These are phyloP conservation scores for Hordeum vulgare DNA, from an alignment of 176 grass and related monocot genomes.

Conservation along the genomic window DNA sequence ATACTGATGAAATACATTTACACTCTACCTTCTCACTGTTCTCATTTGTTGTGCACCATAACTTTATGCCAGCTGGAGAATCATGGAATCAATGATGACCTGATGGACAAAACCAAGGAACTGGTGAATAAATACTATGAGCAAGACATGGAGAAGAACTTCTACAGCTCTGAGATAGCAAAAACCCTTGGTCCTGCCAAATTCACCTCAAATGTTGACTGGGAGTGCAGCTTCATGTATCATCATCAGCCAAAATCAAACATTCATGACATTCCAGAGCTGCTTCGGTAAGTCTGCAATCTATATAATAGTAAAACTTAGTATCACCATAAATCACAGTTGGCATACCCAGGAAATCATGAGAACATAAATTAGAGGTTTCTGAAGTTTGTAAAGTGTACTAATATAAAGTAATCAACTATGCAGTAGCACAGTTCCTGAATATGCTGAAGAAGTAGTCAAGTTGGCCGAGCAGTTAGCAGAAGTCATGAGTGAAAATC, in stretches of 20 bases:
- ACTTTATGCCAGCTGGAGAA: slow-evolving; percentile 46
- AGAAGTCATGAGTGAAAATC: slow-evolving; percentile 57
- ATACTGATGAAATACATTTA: slow-evolving; percentile 3
- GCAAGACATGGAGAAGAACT: slow-evolving; percentile 38
- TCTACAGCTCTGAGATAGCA: slow-evolving; percentile 44
- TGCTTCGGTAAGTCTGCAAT: slow-evolving; percentile 33
- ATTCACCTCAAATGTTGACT: slow-evolving; percentile 43
- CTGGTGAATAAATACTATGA: slow-evolving; percentile 53
- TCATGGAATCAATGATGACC: slow-evolving; percentile 40
- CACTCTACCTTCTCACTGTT: slow-evolving; percentile 2
- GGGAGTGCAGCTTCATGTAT: slow-evolving; percentile 76
- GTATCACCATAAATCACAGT: not conserved
- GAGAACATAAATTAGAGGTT: not conserved
- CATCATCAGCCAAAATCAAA: slow-evolving; percentile 55
- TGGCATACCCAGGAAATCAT: not conserved
- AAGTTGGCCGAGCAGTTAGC: slow-evolving; percentile 47
- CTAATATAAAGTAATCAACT: slow-evolving; percentile 20
- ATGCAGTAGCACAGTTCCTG: slow-evolving; percentile 31
- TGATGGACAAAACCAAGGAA: slow-evolving; percentile 44
- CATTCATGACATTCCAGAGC: slow-evolving; percentile 42
- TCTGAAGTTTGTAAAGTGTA: not conserved
- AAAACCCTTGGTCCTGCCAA: slow-evolving; percentile 25
- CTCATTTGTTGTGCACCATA: not conserved
- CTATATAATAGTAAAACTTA: not conserved
- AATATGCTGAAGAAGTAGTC: slow-evolving; percentile 41